A percentile compares a stretch with the other conserved stretches of the same genome.
Evolutionary conservation across 176 grass and related monocot species (phyloP).

Genomic region (Musa acuminata): DNA sequence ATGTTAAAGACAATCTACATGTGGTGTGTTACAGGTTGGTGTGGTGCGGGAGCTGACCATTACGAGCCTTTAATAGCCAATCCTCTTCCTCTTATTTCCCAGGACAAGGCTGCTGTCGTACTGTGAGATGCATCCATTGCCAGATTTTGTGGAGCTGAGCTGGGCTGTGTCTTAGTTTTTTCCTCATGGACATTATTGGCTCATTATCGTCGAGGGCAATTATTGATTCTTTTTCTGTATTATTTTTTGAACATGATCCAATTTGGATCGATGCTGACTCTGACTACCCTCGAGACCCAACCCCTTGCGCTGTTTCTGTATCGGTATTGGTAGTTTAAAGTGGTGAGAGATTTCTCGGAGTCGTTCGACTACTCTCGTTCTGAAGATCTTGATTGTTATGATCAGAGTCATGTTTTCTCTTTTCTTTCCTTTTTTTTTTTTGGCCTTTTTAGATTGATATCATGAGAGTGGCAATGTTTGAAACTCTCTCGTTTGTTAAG

Average conservation of each 20-base stretch:
- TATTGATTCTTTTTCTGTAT: background rate
- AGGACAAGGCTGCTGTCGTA: slow-evolving; percentile 79
- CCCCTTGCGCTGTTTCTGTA: background rate
- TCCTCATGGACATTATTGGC: background rate
- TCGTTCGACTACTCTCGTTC: background rate
- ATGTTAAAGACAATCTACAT: background rate
- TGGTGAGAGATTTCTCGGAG: background rate
- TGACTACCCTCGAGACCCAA: background rate
- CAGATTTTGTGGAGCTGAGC: background rate
- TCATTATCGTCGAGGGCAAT: background rate
- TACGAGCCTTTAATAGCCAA: slow-evolving; percentile 76
- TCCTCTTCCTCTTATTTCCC: slow-evolving; percentile 58
- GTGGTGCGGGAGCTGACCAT: slow-evolving; percentile 86
- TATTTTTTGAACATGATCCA: background rate
- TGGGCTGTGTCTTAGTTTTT: background rate
- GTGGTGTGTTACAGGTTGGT: slow-evolving; percentile 63
- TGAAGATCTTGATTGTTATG: background rate
- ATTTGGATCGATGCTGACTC: background rate
- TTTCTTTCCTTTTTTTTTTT: too few species aligned
- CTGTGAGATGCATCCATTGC: slow-evolving; percentile 34
- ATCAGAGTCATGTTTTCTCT: background rate
- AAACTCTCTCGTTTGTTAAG: too few species aligned
- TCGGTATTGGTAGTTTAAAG: background rate
- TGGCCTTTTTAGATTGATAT: too few species aligned
- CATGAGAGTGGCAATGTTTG: too few species aligned